A percentile compares a stretch with the other conserved stretches of the same genome.
phyloP scores from a whole-genome alignment of 2,329 filamentous ascomycete genomes.

The Colletotrichum horii region DNA sequence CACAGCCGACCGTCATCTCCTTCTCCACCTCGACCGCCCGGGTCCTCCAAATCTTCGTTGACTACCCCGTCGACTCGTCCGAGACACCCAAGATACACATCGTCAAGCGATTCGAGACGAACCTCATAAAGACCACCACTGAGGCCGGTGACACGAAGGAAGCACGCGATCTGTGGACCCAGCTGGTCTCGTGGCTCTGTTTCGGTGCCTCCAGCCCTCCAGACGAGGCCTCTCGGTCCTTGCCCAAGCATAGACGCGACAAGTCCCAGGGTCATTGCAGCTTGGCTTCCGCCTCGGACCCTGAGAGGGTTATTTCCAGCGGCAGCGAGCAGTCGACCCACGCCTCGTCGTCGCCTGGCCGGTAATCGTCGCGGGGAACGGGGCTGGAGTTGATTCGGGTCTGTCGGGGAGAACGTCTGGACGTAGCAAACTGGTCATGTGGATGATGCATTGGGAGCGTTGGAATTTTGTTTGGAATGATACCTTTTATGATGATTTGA shows the following conservation, averaged over 20 bases:
- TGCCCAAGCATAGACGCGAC: not conserved
- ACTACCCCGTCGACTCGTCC: not conserved
- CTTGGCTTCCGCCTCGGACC: not conserved
- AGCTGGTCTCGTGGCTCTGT: not conserved
- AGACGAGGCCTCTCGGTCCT: not conserved
- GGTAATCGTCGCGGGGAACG: not conserved
- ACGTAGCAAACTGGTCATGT: not conserved
- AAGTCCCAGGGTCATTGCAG: not conserved
- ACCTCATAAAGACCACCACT: not conserved
- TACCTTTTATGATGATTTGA: not conserved
- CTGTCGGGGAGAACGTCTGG: not conserved
- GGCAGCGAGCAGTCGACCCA: not conserved
- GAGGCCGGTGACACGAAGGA: not conserved
- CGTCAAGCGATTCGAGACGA: not conserved
- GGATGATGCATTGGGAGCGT: not conserved
- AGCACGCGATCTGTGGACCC: not conserved
- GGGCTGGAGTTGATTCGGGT: not conserved
- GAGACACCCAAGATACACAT: not conserved
- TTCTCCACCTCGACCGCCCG: not conserved
- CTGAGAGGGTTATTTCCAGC: not conserved
- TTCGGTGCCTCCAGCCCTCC: not conserved
- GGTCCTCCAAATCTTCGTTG: not conserved
- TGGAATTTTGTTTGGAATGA: not conserved
- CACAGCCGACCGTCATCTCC: not conserved
- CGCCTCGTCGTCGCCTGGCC: not conserved